Evolutionary conservation across 495 filamentous ascomycete species (phyloP).

Genomic region (Penicillium lagena): DNA sequence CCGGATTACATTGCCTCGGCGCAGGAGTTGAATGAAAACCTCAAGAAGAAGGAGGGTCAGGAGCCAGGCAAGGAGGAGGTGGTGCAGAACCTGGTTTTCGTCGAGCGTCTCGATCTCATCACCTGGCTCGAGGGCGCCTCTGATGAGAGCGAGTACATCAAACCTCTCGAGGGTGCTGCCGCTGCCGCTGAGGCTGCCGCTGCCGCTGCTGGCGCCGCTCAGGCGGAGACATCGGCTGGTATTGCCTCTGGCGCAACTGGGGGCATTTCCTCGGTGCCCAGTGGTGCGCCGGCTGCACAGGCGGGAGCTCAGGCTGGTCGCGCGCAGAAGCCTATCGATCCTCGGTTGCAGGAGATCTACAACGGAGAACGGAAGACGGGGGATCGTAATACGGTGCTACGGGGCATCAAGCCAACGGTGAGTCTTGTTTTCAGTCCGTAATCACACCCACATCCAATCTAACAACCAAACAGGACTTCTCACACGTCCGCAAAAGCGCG

Average conservation of each 20-base stretch:
- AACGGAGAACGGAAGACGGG: slow-evolving; percentile 84
- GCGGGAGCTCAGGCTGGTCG: slow-evolving; percentile 45
- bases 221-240: slow-evolving; percentile 28
- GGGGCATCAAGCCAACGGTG: slow-evolving; percentile 87
- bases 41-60: slow-evolving; percentile 49
- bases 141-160: slow-evolving; percentile 89
- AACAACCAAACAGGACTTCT: slow-evolving; percentile 67
- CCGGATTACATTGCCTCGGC: slow-evolving; percentile 84
- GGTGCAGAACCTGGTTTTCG: slow-evolving; percentile 81
- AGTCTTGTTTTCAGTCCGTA: slow-evolving; percentile 16
- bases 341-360: slow-evolving; percentile 79
- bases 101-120: slow-evolving; percentile 83
- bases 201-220: slow-evolving; percentile 34
- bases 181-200: slow-evolving; percentile 45
- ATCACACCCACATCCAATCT: background rate
- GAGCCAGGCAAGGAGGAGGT: slow-evolving; percentile 39
- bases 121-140: slow-evolving; percentile 86
- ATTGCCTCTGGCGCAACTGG: slow-evolving; percentile 38
- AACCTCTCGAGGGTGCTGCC: slow-evolving; percentile 60
- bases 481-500: slow-evolving; percentile 82
- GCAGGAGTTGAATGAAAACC: slow-evolving; percentile 71
- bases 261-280: slow-evolving; percentile 29
- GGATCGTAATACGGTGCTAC: slow-evolving; percentile 81
- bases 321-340: slow-evolving; percentile 61
- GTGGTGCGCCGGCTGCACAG: slow-evolving; percentile 41